phyloP scores from a whole-genome alignment of 148 eudicot species.

The Cornus controversa region DNA sequence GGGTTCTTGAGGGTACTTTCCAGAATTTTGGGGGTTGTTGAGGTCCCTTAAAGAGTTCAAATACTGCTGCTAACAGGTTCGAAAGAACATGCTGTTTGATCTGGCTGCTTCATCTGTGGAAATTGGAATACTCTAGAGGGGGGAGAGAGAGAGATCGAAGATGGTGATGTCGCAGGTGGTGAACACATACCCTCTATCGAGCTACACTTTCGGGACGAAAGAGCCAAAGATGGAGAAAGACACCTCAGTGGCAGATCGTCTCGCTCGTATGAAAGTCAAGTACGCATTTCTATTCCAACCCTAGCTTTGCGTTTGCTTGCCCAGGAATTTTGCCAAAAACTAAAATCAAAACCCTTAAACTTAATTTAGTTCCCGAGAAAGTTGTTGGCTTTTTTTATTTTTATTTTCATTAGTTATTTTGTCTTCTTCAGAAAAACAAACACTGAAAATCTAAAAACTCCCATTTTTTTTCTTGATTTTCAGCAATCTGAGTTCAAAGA shows the following conservation, averaged over 20 bases:
- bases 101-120: neutral
- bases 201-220: conserved; percentile 84
- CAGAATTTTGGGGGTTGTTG: neutral
- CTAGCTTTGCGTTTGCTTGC: neutral
- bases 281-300: conserved; percentile 12
- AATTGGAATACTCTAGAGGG: neutral
- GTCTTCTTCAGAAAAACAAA: neutral
- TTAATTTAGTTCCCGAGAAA: neutral
- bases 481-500: neutral
- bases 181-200: conserved; percentile 67
- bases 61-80: neutral
- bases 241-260: conserved; percentile 87
- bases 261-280: conserved; percentile 95
- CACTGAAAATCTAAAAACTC: neutral
- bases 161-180: conserved; percentile 64
- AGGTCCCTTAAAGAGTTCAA: neutral
- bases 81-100: neutral
- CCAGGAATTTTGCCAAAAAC: neutral
- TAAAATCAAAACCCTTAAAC: neutral
- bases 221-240: conserved; percentile 90
- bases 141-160: conserved; percentile 8
- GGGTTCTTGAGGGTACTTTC: too few species aligned
- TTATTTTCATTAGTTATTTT: too few species aligned
- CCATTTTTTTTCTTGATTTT: too few species aligned
- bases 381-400: neutral